phyloP scores from a whole-genome alignment of 164 flowering plant genomes.

The Aristolochia fimbriata region DNA sequence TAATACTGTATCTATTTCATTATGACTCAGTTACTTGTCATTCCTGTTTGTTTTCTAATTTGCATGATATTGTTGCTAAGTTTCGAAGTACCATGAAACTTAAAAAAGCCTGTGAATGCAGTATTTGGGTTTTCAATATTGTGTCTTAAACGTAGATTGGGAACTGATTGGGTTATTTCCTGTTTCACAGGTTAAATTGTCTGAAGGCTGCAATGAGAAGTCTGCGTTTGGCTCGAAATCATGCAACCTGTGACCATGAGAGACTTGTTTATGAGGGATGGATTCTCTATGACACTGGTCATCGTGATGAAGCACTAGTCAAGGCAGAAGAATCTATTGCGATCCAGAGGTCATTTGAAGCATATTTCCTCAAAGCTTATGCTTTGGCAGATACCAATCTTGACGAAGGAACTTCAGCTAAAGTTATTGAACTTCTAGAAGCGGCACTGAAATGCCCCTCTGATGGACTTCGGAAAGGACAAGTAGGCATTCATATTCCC shows the following conservation, averaged over 20 bases:
- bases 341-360: slow-evolving; percentile 79
- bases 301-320: slow-evolving; percentile 75
- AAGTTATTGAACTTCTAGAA: slow-evolving; percentile 72
- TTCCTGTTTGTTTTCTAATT: too few species aligned
- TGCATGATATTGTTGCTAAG: too few species aligned
- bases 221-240: slow-evolving; percentile 63
- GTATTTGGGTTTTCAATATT: too few species aligned
- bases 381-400: slow-evolving; percentile 64
- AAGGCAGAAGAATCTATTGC: slow-evolving; percentile 76
- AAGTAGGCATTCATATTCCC: slow-evolving; percentile 30
- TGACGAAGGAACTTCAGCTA: slow-evolving; percentile 49
- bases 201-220: slow-evolving; percentile 87
- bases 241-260: slow-evolving; percentile 47
- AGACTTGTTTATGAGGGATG: slow-evolving; percentile 74
- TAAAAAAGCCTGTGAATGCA: too few species aligned
- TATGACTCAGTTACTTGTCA: too few species aligned
- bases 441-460: slow-evolving; percentile 96
- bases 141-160: too few species aligned
- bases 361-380: slow-evolving; percentile 75
- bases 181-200: slow-evolving; percentile 55
- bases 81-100: too few species aligned
- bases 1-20: not conserved
- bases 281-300: slow-evolving; percentile 71
- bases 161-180: too few species aligned
- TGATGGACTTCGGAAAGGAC: slow-evolving; percentile 96